Evolutionary conservation across 148 eudicot genomes (phyloP).

Genomic region (Polygonum maritimum): DNA sequence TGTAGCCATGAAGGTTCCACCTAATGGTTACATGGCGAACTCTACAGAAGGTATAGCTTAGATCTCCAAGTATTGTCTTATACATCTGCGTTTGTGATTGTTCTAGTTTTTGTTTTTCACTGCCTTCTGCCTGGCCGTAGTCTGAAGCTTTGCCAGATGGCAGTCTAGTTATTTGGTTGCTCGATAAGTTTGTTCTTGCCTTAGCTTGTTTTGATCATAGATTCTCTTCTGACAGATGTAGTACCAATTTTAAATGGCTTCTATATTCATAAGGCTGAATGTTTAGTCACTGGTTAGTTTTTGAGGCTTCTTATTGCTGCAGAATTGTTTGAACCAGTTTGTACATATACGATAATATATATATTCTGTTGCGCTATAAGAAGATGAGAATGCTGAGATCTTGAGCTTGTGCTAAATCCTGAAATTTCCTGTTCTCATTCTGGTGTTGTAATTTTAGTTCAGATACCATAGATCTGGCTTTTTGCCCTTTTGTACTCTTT

Average conservation of each 20-base stretch:
- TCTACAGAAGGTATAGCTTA: constrained; percentile 29
- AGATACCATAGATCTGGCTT: background rate
- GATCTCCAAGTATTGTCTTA: background rate
- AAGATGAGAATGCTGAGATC: background rate
- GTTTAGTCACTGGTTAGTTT: background rate
- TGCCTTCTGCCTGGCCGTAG: too few species aligned
- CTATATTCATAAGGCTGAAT: background rate
- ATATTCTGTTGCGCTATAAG: background rate
- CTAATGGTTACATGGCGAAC: constrained; percentile 57
- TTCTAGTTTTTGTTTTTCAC: background rate
- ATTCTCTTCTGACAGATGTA: background rate
- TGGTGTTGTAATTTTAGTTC: background rate
- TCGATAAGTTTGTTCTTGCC: background rate
- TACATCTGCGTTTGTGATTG: constrained; percentile 9
- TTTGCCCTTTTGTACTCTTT: background rate
- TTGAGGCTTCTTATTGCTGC: background rate
- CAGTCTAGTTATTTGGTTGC: background rate
- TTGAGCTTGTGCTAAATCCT: background rate
- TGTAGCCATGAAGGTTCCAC: constrained; percentile 60
- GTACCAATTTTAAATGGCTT: background rate
- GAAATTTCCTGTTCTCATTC: background rate
- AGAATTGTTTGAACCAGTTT: background rate
- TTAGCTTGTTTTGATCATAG: background rate
- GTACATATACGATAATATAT: background rate
- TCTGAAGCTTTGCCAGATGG: background rate